A percentile compares a stretch with the other conserved stretches of the same genome.
These are phyloP conservation scores for Reticulascus tulasneorum DNA, from an alignment of 2,329 filamentous ascomycete genomes.

Conservation along the genomic window DNA sequence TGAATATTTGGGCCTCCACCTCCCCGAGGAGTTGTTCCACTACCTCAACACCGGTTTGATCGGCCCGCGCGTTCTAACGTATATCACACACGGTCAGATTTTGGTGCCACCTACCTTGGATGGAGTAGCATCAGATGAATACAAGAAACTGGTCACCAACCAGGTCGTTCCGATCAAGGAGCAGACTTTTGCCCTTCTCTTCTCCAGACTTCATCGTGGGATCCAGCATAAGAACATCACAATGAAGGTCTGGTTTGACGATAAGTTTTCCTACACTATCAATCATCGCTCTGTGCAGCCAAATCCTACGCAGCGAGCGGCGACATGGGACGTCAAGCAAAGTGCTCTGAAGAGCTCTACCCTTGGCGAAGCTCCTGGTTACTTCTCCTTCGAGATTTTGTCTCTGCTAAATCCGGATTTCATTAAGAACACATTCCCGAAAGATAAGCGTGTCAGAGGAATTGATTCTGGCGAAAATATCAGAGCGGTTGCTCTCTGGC, in stretches of 20 bases:
- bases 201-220: slow-evolving; percentile 75
- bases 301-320: slow-evolving; percentile 42
- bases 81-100: slow-evolving; percentile 76
- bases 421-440: slow-evolving; percentile 62
- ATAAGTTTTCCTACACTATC: slow-evolving; percentile 63
- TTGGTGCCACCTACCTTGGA: slow-evolving; percentile 81
- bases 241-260: slow-evolving; percentile 81
- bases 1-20: slow-evolving; percentile 82
- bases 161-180: slow-evolving; percentile 73
- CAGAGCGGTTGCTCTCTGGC: slow-evolving; percentile 72
- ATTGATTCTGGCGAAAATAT: slow-evolving; percentile 64
- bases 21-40: slow-evolving; percentile 86
- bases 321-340: slow-evolving; percentile 71
- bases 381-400: slow-evolving; percentile 57
- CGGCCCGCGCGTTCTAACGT: slow-evolving; percentile 73
- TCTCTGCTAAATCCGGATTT: slow-evolving; percentile 69
- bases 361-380: slow-evolving; percentile 38
- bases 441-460: slow-evolving; percentile 55
- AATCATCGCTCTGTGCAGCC: slow-evolving; percentile 51
- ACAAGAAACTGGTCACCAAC: slow-evolving; percentile 71
- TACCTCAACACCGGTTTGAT: slow-evolving; percentile 84
- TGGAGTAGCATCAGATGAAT: slow-evolving; percentile 73
- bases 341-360: slow-evolving; percentile 46
- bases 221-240: slow-evolving; percentile 76
- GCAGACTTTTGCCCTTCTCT: slow-evolving; percentile 72